A percentile compares a stretch with the other conserved stretches of the same genome.
phyloP scores from a whole-genome alignment of 805 yeast genomes.

The Nakazawaea ambrosiae region DNA sequence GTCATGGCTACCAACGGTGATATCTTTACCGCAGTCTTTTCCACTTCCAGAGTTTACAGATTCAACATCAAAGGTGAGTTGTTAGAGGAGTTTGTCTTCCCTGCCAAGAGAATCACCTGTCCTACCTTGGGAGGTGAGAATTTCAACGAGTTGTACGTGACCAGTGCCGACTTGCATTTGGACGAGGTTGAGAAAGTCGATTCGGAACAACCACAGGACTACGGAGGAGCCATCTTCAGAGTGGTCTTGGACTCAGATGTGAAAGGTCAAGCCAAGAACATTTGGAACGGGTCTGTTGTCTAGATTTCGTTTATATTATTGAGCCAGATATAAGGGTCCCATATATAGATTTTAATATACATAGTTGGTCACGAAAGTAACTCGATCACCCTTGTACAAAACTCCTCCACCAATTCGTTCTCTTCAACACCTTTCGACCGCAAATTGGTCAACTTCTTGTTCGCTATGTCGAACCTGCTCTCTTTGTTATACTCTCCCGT shows the following conservation, averaged over 20 bases:
- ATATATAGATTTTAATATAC: neutral
- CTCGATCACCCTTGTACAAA: constrained; percentile 37
- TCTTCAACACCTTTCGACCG: constrained; percentile 60
- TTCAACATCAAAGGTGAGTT: constrained; percentile 42
- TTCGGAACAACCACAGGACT: constrained; percentile 27
- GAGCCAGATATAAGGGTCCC: neutral
- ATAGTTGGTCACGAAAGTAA: constrained; percentile 10
- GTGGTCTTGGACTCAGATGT: constrained; percentile 28
- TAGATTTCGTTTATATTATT: neutral
- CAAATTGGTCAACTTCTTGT: constrained; percentile 51
- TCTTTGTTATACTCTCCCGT: constrained; percentile 46
- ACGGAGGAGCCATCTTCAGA: constrained; percentile 57
- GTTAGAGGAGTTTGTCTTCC: constrained; percentile 45
- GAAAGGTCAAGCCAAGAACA: constrained; percentile 26
- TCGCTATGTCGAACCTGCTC: constrained; percentile 51
- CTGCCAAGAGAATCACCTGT: constrained; percentile 57
- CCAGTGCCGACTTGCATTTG: constrained; percentile 52
- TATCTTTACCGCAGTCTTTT: constrained; percentile 64
- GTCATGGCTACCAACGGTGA: constrained; percentile 47
- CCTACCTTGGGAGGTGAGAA: constrained; percentile 61
- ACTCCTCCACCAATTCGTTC: constrained; percentile 66
- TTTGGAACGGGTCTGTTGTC: constrained; percentile 18
- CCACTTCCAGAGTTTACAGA: constrained; percentile 49
- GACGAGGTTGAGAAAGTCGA: constrained; percentile 24
- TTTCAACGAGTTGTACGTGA: constrained; percentile 53